Conservation (phyloP, 176 grass and related monocot genomes). For the Thalia dealbata region DNA sequence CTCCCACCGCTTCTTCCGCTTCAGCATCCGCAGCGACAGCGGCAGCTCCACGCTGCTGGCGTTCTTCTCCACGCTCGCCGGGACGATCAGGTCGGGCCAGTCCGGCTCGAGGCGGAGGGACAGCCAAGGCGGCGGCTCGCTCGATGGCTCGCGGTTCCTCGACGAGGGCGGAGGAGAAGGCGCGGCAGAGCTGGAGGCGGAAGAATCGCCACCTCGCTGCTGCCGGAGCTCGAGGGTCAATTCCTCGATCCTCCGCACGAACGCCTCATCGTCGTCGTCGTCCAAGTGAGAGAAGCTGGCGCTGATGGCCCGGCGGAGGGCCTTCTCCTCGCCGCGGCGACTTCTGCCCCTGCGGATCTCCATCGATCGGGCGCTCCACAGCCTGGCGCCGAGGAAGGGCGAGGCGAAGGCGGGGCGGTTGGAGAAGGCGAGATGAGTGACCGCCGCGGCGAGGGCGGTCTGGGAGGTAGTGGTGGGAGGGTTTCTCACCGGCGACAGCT, state of each 20-base stretch:
- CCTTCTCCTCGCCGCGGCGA: background rate
- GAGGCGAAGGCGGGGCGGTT: background rate
- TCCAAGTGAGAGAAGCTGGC: conserved; percentile 40
- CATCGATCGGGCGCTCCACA: conserved; percentile 37
- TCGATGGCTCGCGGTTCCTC: background rate
- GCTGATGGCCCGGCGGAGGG: conserved; percentile 31
- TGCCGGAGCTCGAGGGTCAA: conserved; percentile 32
- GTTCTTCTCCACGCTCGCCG: conserved; percentile 57
- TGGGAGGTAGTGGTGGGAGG: background rate
- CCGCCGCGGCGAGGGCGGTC: background rate
- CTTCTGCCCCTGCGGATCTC: conserved; percentile 19
- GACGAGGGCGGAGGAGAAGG: background rate
- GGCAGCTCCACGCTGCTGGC: conserved; percentile 51
- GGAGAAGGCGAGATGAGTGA: background rate
- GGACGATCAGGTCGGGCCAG: conserved; percentile 13
- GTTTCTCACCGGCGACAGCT: background rate
- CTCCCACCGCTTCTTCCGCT: conserved; percentile 60
- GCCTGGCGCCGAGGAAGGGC: conserved; percentile 20
- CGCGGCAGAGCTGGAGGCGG: no score
- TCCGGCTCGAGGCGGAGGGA: conserved; percentile 11
- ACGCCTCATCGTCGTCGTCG: conserved; percentile 47
- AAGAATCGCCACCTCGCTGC: background rate
- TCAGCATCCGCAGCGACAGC: conserved; percentile 74
- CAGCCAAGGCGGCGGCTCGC: conserved; percentile 13
- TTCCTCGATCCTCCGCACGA: conserved; percentile 59